These are phyloP conservation scores for Conidiobolus incongruus DNA, from an alignment of 371 early-diverging fungal genomes.

Conservation along the genomic window DNA sequence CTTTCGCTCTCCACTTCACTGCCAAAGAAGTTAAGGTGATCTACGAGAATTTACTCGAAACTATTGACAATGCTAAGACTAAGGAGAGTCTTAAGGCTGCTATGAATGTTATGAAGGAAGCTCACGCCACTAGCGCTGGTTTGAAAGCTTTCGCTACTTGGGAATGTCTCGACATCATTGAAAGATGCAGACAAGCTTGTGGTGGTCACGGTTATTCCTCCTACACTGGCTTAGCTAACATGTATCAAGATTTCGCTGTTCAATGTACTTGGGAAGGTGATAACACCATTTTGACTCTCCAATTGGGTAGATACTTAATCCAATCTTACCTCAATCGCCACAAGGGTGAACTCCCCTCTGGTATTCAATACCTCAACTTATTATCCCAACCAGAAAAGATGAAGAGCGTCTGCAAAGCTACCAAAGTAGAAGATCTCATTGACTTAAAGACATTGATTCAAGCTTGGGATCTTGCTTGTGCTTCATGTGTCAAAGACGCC, in stretches of 20 bases:
- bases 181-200: conserved; percentile 55
- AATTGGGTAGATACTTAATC: conserved; percentile 40
- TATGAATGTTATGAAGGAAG: conserved; percentile 42
- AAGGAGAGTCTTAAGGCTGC: conserved; percentile 24
- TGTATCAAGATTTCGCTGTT: conserved; percentile 41
- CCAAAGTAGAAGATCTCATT: conserved; percentile 16
- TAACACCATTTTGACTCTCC: conserved; percentile 58
- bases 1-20: conserved; percentile 55
- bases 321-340: conserved; percentile 2
- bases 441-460: conserved; percentile 22
- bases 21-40: conserved; percentile 39
- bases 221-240: conserved; percentile 50
- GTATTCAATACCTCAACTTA: not conserved
- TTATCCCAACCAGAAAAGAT: not conserved
- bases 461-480: conserved; percentile 28
- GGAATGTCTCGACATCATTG: conserved; percentile 42
- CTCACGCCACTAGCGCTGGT: conserved; percentile 69
- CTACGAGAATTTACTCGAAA: conserved; percentile 35
- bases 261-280: conserved; percentile 73
- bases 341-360: not conserved
- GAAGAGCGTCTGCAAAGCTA: conserved; percentile 4
- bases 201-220: conserved; percentile 76
- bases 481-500: conserved; percentile 37
- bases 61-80: conserved; percentile 7
- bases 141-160: conserved; percentile 62